phyloP scores from a whole-genome alignment of 169 alveolate genomes.

The Plasmodium ovale region DNA sequence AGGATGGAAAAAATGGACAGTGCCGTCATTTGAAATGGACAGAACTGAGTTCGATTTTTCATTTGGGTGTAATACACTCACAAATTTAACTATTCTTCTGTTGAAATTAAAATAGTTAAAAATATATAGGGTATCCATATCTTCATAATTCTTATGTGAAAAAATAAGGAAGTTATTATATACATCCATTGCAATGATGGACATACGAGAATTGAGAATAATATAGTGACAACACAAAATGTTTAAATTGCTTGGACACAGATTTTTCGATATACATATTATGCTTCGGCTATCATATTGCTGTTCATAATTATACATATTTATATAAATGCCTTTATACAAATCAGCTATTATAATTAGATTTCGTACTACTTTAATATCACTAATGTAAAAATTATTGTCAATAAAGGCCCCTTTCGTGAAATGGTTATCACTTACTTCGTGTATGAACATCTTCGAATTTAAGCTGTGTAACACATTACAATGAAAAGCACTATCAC shows the following conservation, averaged over 20 bases:
- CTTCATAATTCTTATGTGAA: slow-evolving; percentile 17
- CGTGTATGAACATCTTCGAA: slow-evolving; percentile 49
- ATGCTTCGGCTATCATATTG: slow-evolving; percentile 71
- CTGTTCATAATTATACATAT: slow-evolving; percentile 67
- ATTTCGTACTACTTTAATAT: slow-evolving; percentile 32
- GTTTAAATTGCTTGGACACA: slow-evolving; percentile 35
- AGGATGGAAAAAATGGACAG: slow-evolving; percentile 28
- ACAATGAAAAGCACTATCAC: neutral
- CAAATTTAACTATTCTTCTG: slow-evolving; percentile 64
- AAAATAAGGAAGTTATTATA: slow-evolving; percentile 28
- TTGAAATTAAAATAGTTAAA: slow-evolving; percentile 37
- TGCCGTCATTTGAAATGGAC: slow-evolving; percentile 63
- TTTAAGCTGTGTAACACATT: slow-evolving; percentile 35
- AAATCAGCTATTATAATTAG: slow-evolving; percentile 53
- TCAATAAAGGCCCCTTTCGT: slow-evolving; percentile 72
- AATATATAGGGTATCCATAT: slow-evolving; percentile 29
- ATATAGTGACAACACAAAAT: slow-evolving; percentile 49
- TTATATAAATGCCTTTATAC: slow-evolving; percentile 37
- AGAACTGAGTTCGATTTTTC: slow-evolving; percentile 29
- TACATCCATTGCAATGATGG: slow-evolving; percentile 64
- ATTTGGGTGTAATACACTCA: slow-evolving; percentile 20
- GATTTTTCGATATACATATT: slow-evolving; percentile 37
- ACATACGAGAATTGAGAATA: slow-evolving; percentile 13
- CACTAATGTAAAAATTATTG: slow-evolving; percentile 57
- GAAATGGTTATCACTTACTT: slow-evolving; percentile 30